Evolutionary conservation across 1,284 basidiomycete genomes (phyloP).

Genomic region (Dichomitus squalens): DNA sequence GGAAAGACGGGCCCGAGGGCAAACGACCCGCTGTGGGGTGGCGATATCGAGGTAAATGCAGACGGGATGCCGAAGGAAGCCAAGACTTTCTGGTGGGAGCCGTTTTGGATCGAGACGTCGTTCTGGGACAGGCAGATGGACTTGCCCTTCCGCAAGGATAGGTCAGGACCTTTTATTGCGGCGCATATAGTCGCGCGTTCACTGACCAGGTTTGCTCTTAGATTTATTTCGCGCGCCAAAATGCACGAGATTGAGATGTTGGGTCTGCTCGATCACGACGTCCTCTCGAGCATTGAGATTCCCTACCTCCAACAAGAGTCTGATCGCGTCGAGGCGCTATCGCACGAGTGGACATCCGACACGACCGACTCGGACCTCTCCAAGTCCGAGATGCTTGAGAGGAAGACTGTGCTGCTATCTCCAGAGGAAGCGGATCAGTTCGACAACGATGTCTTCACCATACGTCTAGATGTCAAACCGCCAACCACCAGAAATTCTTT

Average conservation of each 20-base stretch:
- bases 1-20: conserved; percentile 50
- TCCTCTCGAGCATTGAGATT: conserved; percentile 83
- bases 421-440: conserved; percentile 69
- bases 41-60: conserved; percentile 47
- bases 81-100: conserved; percentile 82
- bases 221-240: conserved; percentile 88
- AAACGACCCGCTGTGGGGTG: conserved; percentile 83
- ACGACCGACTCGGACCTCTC: conserved; percentile 21
- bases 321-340: conserved; percentile 1
- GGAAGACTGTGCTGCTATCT: conserved; percentile 28
- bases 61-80: conserved; percentile 38
- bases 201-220: conserved; percentile 29
- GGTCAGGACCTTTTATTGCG: conserved; percentile 43
- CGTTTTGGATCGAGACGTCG: conserved; percentile 79
- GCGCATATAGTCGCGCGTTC: not conserved
- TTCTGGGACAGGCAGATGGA: conserved; percentile 89
- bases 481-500: conserved; percentile 42
- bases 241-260: conserved; percentile 97
- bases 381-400: conserved; percentile 9
- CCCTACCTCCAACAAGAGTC: conserved; percentile 61
- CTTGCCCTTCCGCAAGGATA: conserved; percentile 83
- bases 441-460: conserved; percentile 66
- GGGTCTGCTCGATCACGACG: conserved; percentile 87
- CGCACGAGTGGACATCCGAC: conserved; percentile 18
- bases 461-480: conserved; percentile 42